Conservation (phyloP, 345 rosid species). For the Streptanthus diversifolius region DNA sequence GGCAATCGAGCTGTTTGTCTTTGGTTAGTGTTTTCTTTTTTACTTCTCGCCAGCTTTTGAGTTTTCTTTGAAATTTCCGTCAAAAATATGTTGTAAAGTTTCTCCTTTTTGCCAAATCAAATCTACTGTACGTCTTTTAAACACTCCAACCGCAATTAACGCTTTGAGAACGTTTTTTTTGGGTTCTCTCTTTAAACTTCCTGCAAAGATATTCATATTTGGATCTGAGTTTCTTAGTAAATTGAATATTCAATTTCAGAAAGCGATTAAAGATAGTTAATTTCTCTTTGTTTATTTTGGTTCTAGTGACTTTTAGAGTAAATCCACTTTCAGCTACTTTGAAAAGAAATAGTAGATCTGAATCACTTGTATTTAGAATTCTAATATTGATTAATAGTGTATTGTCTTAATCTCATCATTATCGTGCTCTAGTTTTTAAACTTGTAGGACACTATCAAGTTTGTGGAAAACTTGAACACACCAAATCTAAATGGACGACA, state of each 20-base stretch:
- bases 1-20: constrained; percentile 14
- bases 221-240: constrained; percentile 31
- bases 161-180: not conserved
- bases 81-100: constrained; percentile 27
- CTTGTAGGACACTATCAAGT: constrained; percentile 18
- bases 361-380: not conserved
- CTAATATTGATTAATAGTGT: not conserved
- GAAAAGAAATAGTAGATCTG: not conserved
- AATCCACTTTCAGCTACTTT: not conserved
- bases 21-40: constrained; percentile 24
- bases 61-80: constrained; percentile 28
- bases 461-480: not conserved
- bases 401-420: not conserved
- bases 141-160: constrained; percentile 17
- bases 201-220: constrained; percentile 28
- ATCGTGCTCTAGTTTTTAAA: not conserved
- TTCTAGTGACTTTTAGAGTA: not conserved
- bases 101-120: constrained; percentile 26
- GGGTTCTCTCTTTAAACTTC: constrained; percentile 26
- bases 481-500: constrained; percentile 35
- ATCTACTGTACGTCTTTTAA: constrained; percentile 21
- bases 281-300: not conserved
- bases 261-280: not conserved
- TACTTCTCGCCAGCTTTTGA: constrained; percentile 19
- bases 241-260: not conserved